Percentiles rank a stretch among this genome's conserved stretches.
phyloP scores from a whole-genome alignment of 2,329 filamentous ascomycete genomes.

The Hypoxylon sp. region DNA sequence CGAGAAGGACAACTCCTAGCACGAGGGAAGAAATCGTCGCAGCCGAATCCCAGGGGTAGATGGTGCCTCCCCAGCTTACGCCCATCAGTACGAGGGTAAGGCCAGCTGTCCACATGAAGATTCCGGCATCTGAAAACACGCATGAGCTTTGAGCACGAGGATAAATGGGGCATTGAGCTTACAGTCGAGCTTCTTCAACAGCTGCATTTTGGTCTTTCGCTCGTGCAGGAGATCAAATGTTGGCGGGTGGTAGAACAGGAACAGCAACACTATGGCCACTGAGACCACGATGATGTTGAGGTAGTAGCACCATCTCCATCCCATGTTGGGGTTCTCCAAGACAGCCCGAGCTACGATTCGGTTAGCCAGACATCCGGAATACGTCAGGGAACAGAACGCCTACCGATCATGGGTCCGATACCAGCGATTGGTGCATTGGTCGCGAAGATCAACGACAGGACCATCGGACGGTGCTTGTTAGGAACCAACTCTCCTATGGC shows the following conservation, averaged over 20 bases:
- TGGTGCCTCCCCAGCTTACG: slow-evolving; percentile 53
- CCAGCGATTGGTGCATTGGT: slow-evolving; percentile 47
- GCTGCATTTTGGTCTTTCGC: slow-evolving; percentile 47
- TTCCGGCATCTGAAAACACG: slow-evolving; percentile 47
- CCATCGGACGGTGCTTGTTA: slow-evolving; percentile 52
- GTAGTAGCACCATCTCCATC: slow-evolving; percentile 53
- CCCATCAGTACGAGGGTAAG: slow-evolving; percentile 56
- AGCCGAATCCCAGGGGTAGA: slow-evolving; percentile 54
- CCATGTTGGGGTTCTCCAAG: slow-evolving; percentile 46
- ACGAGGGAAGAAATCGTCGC: slow-evolving; percentile 50
- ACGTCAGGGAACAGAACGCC: slow-evolving; percentile 1
- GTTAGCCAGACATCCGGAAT: background rate
- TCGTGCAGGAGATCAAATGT: slow-evolving; percentile 51
- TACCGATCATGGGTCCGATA: slow-evolving; percentile 49
- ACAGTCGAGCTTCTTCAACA: slow-evolving; percentile 51
- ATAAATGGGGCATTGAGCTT: background rate
- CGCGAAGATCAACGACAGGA: slow-evolving; percentile 46
- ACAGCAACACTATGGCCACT: slow-evolving; percentile 47
- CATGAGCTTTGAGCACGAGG: background rate
- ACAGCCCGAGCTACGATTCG: slow-evolving; percentile 45
- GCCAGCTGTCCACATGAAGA: slow-evolving; percentile 55
- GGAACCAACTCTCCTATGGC: slow-evolving; percentile 52
- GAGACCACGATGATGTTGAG: slow-evolving; percentile 50
- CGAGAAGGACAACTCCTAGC: slow-evolving; percentile 45
- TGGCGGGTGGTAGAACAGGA: slow-evolving; percentile 53